A percentile compares a stretch with the other conserved stretches of the same genome.
Conservation (phyloP, 1,139 yeast genomes). For the Blastobotrys capitulatus region DNA sequence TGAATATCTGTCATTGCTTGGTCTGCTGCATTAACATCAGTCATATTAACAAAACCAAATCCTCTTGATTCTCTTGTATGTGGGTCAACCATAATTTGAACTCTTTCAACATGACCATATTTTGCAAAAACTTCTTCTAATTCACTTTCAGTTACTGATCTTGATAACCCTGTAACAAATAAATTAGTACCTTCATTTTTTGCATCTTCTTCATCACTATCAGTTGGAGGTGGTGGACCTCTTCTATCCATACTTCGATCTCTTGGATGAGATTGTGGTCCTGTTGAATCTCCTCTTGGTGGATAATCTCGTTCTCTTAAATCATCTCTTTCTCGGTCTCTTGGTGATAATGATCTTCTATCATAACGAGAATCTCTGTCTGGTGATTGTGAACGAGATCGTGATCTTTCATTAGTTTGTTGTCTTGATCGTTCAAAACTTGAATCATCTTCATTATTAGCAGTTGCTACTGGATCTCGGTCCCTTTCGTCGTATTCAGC, state of each 20-base stretch:
- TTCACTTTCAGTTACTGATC: slow-evolving; percentile 31
- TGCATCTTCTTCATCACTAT: slow-evolving; percentile 24
- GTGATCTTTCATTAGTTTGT: slow-evolving; percentile 2
- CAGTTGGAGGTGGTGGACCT: slow-evolving; percentile 1
- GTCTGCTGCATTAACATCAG: slow-evolving; percentile 31
- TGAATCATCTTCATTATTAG: not conserved
- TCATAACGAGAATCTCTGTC: slow-evolving; percentile 17
- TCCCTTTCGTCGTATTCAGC: slow-evolving; percentile 18
- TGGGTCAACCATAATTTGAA: slow-evolving; percentile 37
- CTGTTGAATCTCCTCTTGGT: not conserved
- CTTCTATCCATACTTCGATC: slow-evolving; percentile 3
- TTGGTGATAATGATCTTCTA: slow-evolving; percentile 25
- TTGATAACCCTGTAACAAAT: slow-evolving; percentile 36
- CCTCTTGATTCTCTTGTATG: slow-evolving; percentile 37
- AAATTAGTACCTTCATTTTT: slow-evolving; percentile 35
- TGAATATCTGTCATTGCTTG: slow-evolving; percentile 31
- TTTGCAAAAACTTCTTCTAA: slow-evolving; percentile 32
- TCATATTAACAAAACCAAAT: slow-evolving; percentile 37
- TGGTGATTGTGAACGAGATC: slow-evolving; percentile 2
- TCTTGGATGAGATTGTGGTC: slow-evolving; percentile 2
- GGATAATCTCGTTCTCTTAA: slow-evolving; percentile 7
- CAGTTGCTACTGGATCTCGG: not conserved
- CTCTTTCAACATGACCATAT: slow-evolving; percentile 33
- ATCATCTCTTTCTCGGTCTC: slow-evolving; percentile 15
- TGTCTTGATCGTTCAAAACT: not conserved